These are phyloP conservation scores for Fomitopsis pinicola DNA, from an alignment of 1,284 basidiomycete species.

Conservation along the genomic window DNA sequence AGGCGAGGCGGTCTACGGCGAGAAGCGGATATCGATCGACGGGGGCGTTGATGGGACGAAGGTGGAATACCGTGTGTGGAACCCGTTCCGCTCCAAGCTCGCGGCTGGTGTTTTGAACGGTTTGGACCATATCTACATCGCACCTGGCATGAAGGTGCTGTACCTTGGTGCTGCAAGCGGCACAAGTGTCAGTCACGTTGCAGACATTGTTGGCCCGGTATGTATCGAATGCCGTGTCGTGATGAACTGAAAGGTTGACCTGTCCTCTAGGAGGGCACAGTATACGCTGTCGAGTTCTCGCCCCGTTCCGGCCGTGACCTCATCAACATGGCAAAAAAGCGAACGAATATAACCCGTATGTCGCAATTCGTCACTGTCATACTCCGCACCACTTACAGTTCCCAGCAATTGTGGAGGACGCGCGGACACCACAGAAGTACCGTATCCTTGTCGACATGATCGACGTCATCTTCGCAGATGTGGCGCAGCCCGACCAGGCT, in stretches of 20 bases:
- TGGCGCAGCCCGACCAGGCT: slow-evolving; percentile 98
- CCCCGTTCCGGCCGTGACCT: slow-evolving; percentile 95
- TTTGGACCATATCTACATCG: slow-evolving; percentile 92
- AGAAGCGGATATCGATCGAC: slow-evolving; percentile 91
- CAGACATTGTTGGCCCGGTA: slow-evolving; percentile 97
- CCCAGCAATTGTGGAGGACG: slow-evolving; percentile 94
- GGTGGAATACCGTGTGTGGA: slow-evolving; percentile 98
- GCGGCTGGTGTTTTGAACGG: slow-evolving; percentile 97
- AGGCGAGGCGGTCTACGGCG: slow-evolving; percentile 97
- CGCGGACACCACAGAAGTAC: slow-evolving; percentile 92
- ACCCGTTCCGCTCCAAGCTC: slow-evolving; percentile 97
- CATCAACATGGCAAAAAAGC: slow-evolving; percentile 99
- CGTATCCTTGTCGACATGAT: slow-evolving; percentile 92
- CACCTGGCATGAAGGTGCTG: slow-evolving; percentile 93
- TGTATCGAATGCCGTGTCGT: background rate
- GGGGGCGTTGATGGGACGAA: slow-evolving; percentile 81
- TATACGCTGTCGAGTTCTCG: slow-evolving; percentile 99
- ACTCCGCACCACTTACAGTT: background rate
- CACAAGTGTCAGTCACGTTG: slow-evolving; percentile 97
- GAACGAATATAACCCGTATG: slow-evolving; percentile 98
- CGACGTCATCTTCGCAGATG: slow-evolving; percentile 96
- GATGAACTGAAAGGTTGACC: background rate
- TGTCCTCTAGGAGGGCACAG: slow-evolving; percentile 75
- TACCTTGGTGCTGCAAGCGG: slow-evolving; percentile 98
- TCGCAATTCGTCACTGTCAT: slow-evolving; percentile 16